Evolutionary conservation across 2,329 filamentous ascomycete genomes (phyloP), one percentile per base, ranked within the genome.

Genomic region (Gliomastix tumulicola): DNA sequence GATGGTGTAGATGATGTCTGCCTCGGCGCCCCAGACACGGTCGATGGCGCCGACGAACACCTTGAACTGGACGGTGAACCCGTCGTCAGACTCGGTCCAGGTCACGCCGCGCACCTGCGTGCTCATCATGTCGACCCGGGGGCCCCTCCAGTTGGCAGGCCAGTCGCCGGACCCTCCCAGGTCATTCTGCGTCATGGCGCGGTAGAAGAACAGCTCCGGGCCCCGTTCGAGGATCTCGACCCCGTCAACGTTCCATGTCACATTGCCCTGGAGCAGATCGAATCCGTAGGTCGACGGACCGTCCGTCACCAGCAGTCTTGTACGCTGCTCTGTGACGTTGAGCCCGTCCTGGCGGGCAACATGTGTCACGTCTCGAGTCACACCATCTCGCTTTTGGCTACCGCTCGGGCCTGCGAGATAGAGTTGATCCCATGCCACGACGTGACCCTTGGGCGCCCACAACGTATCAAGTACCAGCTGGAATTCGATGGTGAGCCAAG

Each of bases 351-450:
- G n/a, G n/a, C n/a, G n/a, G n/a, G n/a, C n/a, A n/a, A n/a, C n/a
- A n/a, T n/a, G n/a, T n/a, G n/a, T n/a, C n/a, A n/a, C n/a, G n/a
- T n/a, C n/a, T 13, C n/a, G 27, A 12, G 27, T 35, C 6, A 35
- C 27, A 15, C 7, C 34, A 30, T 5, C 20, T n/a, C n/a, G n/a
- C n/a, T n/a, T n/a, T n/a, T n/a, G n/a, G n/a, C n/a, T n/a, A n/a
- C n/a, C n/a, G n/a, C n/a, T n/a, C n/a, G n/a, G n/a, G n/a, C n/a
- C n/a, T n/a, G n/a, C n/a, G n/a, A n/a, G n/a, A 21, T 46, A 38
- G n/a, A 44, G 37, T 25, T 46, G 40, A 15, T 42, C 42, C 36
- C 43, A 46, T 4, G 44, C 44, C 5, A 46, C 28, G n/a, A 44
- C 28, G 15, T 46, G 42, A 1, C 41, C 42, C 10, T 34, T 22